Evolutionary conservation across 768 basidiomycete species (phyloP).

Genomic region (Tephrocybe sp.): DNA sequence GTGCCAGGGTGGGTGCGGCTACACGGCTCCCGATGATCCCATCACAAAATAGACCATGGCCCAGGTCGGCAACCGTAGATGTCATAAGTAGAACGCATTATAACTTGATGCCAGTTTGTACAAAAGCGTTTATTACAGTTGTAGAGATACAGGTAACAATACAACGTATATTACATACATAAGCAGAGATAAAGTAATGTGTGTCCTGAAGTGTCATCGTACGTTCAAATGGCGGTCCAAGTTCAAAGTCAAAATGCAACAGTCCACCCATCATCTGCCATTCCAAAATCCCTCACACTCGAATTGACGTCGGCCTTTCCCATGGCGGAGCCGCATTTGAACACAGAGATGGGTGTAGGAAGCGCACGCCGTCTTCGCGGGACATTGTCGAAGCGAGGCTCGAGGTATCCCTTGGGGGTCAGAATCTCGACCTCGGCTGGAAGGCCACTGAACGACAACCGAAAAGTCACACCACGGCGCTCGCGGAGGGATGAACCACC

Average conservation of each 20-base stretch:
- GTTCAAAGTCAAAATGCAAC: not conserved
- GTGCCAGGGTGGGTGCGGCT: no score
- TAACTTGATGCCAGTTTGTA: not conserved
- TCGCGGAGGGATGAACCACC: constrained; percentile 9
- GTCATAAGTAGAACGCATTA: not conserved
- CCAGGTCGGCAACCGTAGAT: no score
- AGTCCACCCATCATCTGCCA: constrained; percentile 19
- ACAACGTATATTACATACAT: no score
- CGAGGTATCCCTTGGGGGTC: not conserved
- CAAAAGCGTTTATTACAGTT: no score
- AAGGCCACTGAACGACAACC: constrained; percentile 1
- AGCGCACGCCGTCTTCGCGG: constrained; percentile 16
- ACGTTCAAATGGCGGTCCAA: not conserved
- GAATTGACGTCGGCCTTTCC: constrained; percentile 12
- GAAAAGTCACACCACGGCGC: constrained; percentile 18
- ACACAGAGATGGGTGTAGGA: constrained; percentile 5
- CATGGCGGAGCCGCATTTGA: constrained; percentile 6
- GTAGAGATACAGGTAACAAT: no score
- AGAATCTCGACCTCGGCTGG: not conserved
- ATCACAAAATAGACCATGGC: no score
- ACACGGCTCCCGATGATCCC: no score
- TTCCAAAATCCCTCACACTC: constrained; percentile 18
- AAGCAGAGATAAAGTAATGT: no score
- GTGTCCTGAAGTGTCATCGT: not conserved
- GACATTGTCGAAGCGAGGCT: constrained; percentile 1